A percentile compares a stretch with the other conserved stretches of the same genome.
These are phyloP conservation scores for Alternaria burnsii DNA, from an alignment of 2,329 filamentous ascomycete species.

Conservation along the genomic window DNA sequence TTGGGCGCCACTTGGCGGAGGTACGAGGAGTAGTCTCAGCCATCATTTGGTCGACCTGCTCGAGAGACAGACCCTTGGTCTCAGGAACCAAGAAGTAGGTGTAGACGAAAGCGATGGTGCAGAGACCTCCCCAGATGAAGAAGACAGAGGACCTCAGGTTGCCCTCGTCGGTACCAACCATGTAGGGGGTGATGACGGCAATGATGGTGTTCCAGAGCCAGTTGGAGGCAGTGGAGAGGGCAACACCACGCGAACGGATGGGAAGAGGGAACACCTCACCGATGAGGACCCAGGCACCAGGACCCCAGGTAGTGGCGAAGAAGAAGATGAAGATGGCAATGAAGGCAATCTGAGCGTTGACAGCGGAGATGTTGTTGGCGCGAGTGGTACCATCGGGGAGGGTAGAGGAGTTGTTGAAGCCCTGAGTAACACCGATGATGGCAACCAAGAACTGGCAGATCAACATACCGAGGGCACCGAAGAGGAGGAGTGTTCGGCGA, in stretches of 20 bases:
- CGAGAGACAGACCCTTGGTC: conserved; percentile 77
- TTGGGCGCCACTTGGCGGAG: conserved; percentile 70
- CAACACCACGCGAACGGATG: conserved; percentile 69
- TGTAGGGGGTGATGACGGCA: conserved; percentile 69
- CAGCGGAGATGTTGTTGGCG: conserved; percentile 50
- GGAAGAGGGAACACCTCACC: conserved; percentile 78
- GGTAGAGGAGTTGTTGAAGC: conserved; percentile 22
- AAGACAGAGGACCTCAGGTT: conserved; percentile 65
- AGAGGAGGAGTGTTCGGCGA: conserved; percentile 80
- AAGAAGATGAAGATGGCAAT: conserved; percentile 92
- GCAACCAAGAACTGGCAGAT: conserved; percentile 87
- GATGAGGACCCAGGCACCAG: conserved; percentile 64
- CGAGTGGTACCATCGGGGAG: not conserved
- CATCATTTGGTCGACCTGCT: conserved; percentile 85
- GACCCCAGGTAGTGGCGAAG: conserved; percentile 69
- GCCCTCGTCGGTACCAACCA: conserved; percentile 71
- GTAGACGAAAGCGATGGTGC: conserved; percentile 65
- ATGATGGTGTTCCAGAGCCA: conserved; percentile 66
- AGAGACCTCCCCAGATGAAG: conserved; percentile 54
- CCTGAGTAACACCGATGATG: conserved; percentile 62
- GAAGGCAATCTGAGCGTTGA: conserved; percentile 74
- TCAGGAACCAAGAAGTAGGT: conserved; percentile 79
- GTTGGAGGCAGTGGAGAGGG: conserved; percentile 85
- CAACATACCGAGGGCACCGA: conserved; percentile 82
- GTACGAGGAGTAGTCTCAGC: conserved; percentile 80